Conservation (phyloP, 1,139 yeast species). For the Yamadazyma membranifaciens region DNA sequence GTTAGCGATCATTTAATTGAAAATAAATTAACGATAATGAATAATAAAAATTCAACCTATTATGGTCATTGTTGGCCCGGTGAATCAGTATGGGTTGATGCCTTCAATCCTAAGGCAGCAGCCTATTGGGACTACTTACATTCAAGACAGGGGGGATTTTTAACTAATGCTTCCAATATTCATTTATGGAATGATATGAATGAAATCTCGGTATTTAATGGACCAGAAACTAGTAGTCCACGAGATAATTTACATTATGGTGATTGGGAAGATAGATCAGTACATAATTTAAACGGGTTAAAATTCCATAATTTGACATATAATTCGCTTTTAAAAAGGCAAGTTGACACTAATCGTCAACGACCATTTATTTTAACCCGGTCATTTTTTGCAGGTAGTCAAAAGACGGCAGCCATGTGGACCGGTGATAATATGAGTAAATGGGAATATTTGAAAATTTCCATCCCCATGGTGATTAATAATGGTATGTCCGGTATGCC, state of each 20-base stretch:
- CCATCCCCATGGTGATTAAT: conserved; percentile 86
- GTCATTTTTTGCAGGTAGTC: conserved; percentile 87
- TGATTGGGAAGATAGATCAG: conserved; percentile 84
- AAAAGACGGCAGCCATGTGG: conserved; percentile 92
- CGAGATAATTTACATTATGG: conserved; percentile 78
- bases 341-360: conserved; percentile 38
- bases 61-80: conserved; percentile 99
- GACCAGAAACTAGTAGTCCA: conserved; percentile 91
- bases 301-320: conserved; percentile 80
- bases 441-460: conserved; percentile 81
- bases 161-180: conserved; percentile 57
- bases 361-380: conserved; percentile 92
- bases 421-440: conserved; percentile 94
- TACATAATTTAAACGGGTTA: conserved; percentile 83
- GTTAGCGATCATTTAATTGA: conserved; percentile 55
- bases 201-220: conserved; percentile 93
- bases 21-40: conserved; percentile 38
- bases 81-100: conserved; percentile 88
- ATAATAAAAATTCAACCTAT: conserved; percentile 43
- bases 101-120: conserved; percentile 64
- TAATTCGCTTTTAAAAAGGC: conserved; percentile 57
- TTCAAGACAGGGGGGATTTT: conserved; percentile 32
- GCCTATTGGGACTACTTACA: conserved; percentile 55
- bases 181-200: conserved; percentile 98
- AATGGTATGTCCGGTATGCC: conserved; percentile 86